Conservation (phyloP, 1,139 yeast genomes). For the Diutina rugosa region DNA sequence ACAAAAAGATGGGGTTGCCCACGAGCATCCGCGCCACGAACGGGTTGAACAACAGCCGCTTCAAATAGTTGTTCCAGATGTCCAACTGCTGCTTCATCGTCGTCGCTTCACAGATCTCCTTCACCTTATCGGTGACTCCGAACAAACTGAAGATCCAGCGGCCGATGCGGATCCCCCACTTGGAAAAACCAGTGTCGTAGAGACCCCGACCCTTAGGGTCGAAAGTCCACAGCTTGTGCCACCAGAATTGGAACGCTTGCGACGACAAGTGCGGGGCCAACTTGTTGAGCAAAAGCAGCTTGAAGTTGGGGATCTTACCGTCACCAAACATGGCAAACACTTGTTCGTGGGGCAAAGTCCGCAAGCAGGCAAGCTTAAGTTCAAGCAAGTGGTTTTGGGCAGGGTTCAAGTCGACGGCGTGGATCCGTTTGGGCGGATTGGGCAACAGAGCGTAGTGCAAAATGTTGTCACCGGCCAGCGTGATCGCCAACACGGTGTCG, state of each 20-base stretch:
- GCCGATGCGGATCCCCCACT: constrained; percentile 73
- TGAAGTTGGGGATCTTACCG: constrained; percentile 47
- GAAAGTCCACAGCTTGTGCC: constrained; percentile 50
- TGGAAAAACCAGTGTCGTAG: constrained; percentile 70
- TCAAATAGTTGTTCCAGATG: constrained; percentile 50
- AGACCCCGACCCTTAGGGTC: constrained; percentile 42
- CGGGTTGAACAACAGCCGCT: constrained; percentile 62
- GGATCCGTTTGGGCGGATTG: constrained; percentile 62
- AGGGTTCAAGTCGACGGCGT: constrained; percentile 79
- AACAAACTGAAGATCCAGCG: constrained; percentile 42
- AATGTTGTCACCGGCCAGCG: constrained; percentile 79
- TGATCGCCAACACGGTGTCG: constrained; percentile 70
- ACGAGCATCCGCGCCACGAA: constrained; percentile 52
- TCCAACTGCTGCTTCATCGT: constrained; percentile 47
- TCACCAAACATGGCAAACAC: constrained; percentile 69
- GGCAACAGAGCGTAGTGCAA: constrained; percentile 62
- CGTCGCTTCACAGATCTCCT: constrained; percentile 42
- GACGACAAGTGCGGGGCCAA: constrained; percentile 65
- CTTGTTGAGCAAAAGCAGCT: constrained; percentile 31
- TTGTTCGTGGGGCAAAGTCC: constrained; percentile 43
- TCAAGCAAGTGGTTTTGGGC: constrained; percentile 72
- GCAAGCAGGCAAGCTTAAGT: constrained; percentile 60
- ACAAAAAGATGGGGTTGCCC: constrained; percentile 70
- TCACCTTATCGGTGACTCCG: constrained; percentile 40
- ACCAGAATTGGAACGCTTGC: constrained; percentile 74